phyloP scores from a whole-genome alignment of 75 land plant genomes.

The Ceratopteris richardii region DNA sequence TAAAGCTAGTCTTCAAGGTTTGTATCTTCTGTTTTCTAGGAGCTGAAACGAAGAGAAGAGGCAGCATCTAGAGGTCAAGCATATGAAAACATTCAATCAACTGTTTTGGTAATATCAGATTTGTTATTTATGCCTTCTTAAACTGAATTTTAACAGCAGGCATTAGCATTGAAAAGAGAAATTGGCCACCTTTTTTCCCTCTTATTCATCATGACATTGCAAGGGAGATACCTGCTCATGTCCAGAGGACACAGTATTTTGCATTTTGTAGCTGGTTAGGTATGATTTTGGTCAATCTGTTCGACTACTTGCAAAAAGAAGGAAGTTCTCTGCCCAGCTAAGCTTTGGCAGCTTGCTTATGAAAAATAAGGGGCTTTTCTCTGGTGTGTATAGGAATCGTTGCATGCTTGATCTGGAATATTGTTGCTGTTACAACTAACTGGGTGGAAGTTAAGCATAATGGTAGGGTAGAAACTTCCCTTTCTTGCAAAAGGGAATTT shows the following conservation, averaged over 20 bases:
- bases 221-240: slow-evolving; percentile 77
- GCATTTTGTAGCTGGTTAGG: slow-evolving; percentile 99
- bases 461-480: background rate
- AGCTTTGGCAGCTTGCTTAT: background rate
- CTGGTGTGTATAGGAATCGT: slow-evolving; percentile 45
- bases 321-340: background rate
- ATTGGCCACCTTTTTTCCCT: slow-evolving; percentile 92
- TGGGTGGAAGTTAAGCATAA: slow-evolving; percentile 77
- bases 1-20: no score
- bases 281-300: slow-evolving; percentile 20
- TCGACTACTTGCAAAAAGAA: no score
- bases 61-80: slow-evolving; percentile 63
- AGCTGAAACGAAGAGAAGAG: slow-evolving; percentile 88
- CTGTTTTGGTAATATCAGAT: background rate
- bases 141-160: slow-evolving; percentile 52
- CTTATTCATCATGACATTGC: slow-evolving; percentile 94
- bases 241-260: slow-evolving; percentile 77
- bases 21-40: slow-evolving; percentile 36
- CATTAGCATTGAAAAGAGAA: slow-evolving; percentile 58
- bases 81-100: background rate
- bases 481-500: no score
- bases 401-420: slow-evolving; percentile 74
- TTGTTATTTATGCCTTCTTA: background rate
- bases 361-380: background rate
- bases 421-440: slow-evolving; percentile 69